Evolutionary conservation across 2,329 filamentous ascomycete species (phyloP).

Genomic region (Mycosphaerella sp.): DNA sequence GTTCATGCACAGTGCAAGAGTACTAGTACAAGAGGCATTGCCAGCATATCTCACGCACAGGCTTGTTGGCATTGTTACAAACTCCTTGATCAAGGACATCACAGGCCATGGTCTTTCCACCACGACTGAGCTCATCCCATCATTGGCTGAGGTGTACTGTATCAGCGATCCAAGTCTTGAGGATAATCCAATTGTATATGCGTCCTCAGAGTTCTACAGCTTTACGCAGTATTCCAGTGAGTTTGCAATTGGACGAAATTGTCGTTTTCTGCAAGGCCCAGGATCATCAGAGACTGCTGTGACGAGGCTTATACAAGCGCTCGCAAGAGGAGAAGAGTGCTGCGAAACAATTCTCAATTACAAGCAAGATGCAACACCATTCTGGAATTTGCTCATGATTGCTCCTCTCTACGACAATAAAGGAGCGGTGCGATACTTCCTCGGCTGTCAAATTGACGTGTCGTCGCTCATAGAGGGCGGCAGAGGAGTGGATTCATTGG

Average conservation of each 20-base stretch:
- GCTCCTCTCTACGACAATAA: constrained; percentile 40
- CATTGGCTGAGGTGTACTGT: constrained; percentile 43
- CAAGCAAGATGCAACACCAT: constrained; percentile 37
- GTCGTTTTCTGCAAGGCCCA: constrained; percentile 42
- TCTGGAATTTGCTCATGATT: constrained; percentile 39
- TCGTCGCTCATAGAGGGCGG: constrained; percentile 35
- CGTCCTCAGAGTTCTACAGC: constrained; percentile 43
- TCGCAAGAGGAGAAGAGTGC: constrained; percentile 37
- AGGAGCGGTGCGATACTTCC: constrained; percentile 37
- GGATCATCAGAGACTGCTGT: constrained; percentile 35
- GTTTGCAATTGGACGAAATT: constrained; percentile 42
- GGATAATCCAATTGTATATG: constrained; percentile 44
- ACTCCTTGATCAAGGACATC: constrained; percentile 41
- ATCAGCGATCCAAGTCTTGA: constrained; percentile 39
- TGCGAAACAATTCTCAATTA: constrained; percentile 44
- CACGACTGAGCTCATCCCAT: constrained; percentile 38
- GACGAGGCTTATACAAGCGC: constrained; percentile 34
- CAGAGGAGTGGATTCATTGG: constrained; percentile 35
- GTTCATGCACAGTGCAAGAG: constrained; percentile 31
- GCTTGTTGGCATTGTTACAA: constrained; percentile 38
- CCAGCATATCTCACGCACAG: constrained; percentile 40
- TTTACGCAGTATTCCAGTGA: constrained; percentile 40
- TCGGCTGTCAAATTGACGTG: constrained; percentile 39
- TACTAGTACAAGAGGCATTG: constrained; percentile 38
- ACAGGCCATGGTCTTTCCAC: constrained; percentile 38